These are phyloP conservation scores for Eucalyptus erythrocorys DNA, from an alignment of 345 rosid species.

Conservation along the genomic window DNA sequence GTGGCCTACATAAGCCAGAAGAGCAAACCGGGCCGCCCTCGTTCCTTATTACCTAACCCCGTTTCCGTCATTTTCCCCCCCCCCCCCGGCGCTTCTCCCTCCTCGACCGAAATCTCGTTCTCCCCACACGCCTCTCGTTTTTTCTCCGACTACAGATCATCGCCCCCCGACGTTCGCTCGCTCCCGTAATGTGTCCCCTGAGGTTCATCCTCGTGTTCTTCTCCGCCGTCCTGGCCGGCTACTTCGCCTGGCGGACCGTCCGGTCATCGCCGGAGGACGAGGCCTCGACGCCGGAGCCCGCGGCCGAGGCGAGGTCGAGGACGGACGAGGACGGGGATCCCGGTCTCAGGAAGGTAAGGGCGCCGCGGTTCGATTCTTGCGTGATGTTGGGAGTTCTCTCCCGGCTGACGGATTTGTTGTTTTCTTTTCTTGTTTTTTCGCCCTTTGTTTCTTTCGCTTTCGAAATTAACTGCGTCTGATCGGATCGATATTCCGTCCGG, in stretches of 20 bases:
- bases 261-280: slow-evolving; percentile 44
- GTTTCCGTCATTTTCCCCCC: background rate
- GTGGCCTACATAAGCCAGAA: background rate
- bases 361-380: background rate
- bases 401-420: background rate
- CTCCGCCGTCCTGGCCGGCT: slow-evolving; percentile 79
- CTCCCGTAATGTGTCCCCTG: slow-evolving; percentile 58
- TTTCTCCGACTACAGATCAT: no score
- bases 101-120: background rate
- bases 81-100: background rate
- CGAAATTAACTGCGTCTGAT: background rate
- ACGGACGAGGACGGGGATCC: slow-evolving; percentile 27
- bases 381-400: background rate
- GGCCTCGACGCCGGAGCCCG: slow-evolving; percentile 16
- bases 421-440: background rate
- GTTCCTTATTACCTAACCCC: background rate
- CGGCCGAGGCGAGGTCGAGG: slow-evolving; percentile 2
- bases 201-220: slow-evolving; percentile 80
- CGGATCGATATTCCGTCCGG: background rate
- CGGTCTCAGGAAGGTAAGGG: slow-evolving; percentile 38
- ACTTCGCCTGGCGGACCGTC: slow-evolving; percentile 78
- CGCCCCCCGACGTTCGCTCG: background rate
- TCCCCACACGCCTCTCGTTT: background rate
- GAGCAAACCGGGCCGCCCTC: background rate
- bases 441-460: background rate